These are phyloP conservation scores for Polyplosphaeria fusca DNA, from an alignment of 495 filamentous ascomycete genomes.

Conservation along the genomic window DNA sequence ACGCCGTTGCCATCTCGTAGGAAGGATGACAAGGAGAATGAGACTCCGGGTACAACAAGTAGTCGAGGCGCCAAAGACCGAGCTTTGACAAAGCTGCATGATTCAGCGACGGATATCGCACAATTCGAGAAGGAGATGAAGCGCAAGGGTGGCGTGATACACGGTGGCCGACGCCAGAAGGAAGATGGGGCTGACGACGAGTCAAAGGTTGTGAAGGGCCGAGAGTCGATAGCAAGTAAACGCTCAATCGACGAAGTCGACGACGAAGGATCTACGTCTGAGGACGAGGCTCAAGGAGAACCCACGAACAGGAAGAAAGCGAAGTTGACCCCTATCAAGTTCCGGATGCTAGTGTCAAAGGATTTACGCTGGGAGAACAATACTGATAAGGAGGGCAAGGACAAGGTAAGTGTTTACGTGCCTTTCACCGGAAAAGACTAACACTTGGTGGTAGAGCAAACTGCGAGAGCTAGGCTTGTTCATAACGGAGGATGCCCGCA, in stretches of 20 bases:
- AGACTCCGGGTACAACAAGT: conserved; percentile 71
- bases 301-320: conserved; percentile 52
- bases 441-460: no score
- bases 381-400: conserved; percentile 66
- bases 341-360: conserved; percentile 74
- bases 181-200: conserved; percentile 36
- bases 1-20: conserved; percentile 50
- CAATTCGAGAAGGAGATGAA: conserved; percentile 93
- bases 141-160: conserved; percentile 75
- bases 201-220: conserved; percentile 28
- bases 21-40: conserved; percentile 73
- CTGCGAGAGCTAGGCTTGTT: conserved; percentile 80
- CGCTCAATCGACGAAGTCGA: conserved; percentile 57
- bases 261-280: conserved; percentile 46
- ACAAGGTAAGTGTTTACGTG: conserved; percentile 40
- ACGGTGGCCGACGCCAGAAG: conserved; percentile 61
- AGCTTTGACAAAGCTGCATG: conserved; percentile 71
- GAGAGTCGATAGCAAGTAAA: conserved; percentile 43
- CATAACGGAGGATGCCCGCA: conserved; percentile 67
- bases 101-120: conserved; percentile 75
- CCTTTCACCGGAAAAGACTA: not conserved
- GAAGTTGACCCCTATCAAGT: conserved; percentile 52
- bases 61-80: conserved; percentile 85
- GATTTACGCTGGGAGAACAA: conserved; percentile 73
- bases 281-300: conserved; percentile 40